A percentile compares a stretch with the other conserved stretches of the same genome.
Conservation (phyloP, 1,139 yeast species). For the Sugiyamaella neomexicana region DNA sequence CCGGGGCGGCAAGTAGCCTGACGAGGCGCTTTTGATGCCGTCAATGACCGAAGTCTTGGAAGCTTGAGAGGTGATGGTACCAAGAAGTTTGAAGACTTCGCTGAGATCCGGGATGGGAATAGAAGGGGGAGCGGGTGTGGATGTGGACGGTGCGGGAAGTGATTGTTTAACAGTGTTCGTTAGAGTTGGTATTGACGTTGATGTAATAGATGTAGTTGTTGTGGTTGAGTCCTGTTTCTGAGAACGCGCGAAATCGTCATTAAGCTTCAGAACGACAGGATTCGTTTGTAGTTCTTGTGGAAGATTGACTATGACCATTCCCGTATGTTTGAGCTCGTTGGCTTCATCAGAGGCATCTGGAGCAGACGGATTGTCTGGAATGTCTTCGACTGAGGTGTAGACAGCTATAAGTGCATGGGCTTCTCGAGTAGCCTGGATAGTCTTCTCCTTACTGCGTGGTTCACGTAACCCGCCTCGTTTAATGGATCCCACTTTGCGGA, state of each 20-base stretch:
- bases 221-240: too few relatives aligned
- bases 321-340: slow-evolving; percentile 4
- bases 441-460: slow-evolving; percentile 35
- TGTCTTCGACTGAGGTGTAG: slow-evolving; percentile 32
- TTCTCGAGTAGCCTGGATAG: slow-evolving; percentile 34
- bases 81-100: background rate
- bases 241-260: too few relatives aligned
- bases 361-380: slow-evolving; percentile 37
- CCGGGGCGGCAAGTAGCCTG: background rate
- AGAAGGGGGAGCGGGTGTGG: background rate
- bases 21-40: background rate
- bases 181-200: background rate
- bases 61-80: background rate
- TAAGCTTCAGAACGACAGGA: slow-evolving; percentile 18
- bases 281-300: slow-evolving; percentile 21
- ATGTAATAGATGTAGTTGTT: background rate
- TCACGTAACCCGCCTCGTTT: slow-evolving; percentile 37
- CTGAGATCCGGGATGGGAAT: background rate
- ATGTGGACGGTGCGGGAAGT: too few relatives aligned
- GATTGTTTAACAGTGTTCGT: too few relatives aligned
- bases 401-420: slow-evolving; percentile 32
- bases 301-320: slow-evolving; percentile 22
- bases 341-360: slow-evolving; percentile 25
- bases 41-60: background rate
- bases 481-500: slow-evolving; percentile 28